Conservation (phyloP, 805 yeast species). For the Teunomyces tritomae region DNA sequence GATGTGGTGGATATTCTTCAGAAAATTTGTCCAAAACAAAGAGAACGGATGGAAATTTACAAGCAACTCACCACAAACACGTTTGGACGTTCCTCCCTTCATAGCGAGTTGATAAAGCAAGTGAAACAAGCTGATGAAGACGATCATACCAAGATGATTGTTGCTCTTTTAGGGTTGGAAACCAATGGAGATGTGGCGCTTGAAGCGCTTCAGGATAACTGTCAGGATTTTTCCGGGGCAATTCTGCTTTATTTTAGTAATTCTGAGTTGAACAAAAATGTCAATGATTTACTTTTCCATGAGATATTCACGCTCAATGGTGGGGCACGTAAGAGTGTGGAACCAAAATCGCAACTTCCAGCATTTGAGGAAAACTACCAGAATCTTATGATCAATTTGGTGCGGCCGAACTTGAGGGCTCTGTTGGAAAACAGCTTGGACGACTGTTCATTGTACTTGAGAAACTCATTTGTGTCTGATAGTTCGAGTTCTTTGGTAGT, state of each 20-base stretch:
- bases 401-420: conserved; percentile 36
- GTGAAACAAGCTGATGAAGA: not conserved
- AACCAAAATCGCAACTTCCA: conserved; percentile 1
- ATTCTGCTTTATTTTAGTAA: conserved; percentile 13
- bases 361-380: conserved; percentile 36
- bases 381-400: conserved; percentile 35
- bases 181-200: not conserved
- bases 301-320: conserved; percentile 33
- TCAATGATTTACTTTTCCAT: conserved; percentile 27
- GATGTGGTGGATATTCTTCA: conserved; percentile 16
- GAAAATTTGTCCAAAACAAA: conserved; percentile 10
- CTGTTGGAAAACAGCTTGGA: conserved; percentile 31
- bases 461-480: conserved; percentile 5
- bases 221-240: not conserved
- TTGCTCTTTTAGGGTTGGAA: not conserved
- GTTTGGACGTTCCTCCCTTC: not conserved
- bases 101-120: not conserved
- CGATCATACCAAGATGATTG: not conserved
- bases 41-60: conserved; percentile 25
- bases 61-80: conserved; percentile 10
- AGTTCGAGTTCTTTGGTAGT: not conserved
- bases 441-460: conserved; percentile 24
- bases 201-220: not conserved
- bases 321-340: conserved; percentile 9
- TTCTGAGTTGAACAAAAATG: conserved; percentile 15